Base-by-base conservation (phyloP, 2,329 filamentous ascomycete species). In the Trichoderma koningii region DNA sequence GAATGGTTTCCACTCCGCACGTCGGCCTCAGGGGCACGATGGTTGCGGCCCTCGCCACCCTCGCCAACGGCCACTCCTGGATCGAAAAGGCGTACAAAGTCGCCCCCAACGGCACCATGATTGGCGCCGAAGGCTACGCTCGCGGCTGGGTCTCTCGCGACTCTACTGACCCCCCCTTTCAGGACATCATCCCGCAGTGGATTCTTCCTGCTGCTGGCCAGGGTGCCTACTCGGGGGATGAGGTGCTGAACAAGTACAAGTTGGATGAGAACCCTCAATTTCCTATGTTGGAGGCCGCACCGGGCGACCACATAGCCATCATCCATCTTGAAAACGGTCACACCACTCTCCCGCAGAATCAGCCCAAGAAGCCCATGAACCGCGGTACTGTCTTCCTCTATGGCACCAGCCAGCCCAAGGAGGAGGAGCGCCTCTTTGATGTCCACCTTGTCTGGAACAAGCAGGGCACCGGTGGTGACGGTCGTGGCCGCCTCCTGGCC, bases 401-500 rank as follows among this genome's bases (percentile, higher is more conserved):
- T 74, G 90, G 88, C 63, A 93, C 90, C 1, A 80, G 80, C 1
- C 63, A 88, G 60, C 85, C 89, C 64, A 82, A 81, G 62, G 73
- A 77, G 56, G 69, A 77, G 53, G 83, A 85, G 69, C 80, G 75
- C 48, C 75, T 83, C 61, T 76, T 77, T 44, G 87, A 92, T 72
- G 89, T 97, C 41, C 87, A 96, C 69, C 81, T 89, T 59, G 75
- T 81, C 41, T 98, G 95, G 95, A 97, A 87, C 53, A 75, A 82
- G 19, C 87, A 92, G 64, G 93, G 93, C 67, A 89, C 85, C 6
- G 93, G 93, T 21, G 94, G 93, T 23, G 88, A 97, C 74, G 82
- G 85, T 55, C 87, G 89, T 47, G 95, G 95, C 38, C 81, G 82
- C 48, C 87, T 98, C 14, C 80, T 98, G 44, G 87, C 89, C 0